Evolutionary conservation across 352 stramenopile genomes (phyloP).

Genomic region (Pythium guiyangense): DNA sequence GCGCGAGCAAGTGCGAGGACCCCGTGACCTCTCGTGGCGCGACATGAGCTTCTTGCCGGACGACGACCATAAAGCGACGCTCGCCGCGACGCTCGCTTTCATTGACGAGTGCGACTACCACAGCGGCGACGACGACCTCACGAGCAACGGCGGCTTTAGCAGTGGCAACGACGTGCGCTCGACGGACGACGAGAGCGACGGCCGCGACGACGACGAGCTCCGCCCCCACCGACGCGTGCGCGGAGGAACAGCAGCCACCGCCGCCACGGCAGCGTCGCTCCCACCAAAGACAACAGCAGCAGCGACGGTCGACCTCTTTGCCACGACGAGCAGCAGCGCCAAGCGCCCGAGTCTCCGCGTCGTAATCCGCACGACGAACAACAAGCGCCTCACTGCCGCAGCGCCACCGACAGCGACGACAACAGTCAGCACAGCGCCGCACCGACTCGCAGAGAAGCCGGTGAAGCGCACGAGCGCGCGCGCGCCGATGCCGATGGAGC

Average conservation of each 20-base stretch:
- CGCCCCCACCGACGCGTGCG: background rate
- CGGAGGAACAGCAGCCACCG: too few relatives aligned
- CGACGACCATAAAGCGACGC: constrained; percentile 3
- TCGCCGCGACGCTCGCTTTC: constrained; percentile 8
- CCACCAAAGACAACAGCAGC: background rate
- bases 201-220: background rate
- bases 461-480: background rate
- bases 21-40: background rate
- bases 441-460: background rate
- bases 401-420: background rate
- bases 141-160: background rate
- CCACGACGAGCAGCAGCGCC: background rate
- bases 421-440: background rate
- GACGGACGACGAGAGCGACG: background rate
- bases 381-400: background rate
- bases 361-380: constrained; percentile 7
- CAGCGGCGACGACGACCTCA: constrained; percentile 14
- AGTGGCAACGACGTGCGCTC: background rate
- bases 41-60: constrained; percentile 10
- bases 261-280: background rate
- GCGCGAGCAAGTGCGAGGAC: too few relatives aligned
- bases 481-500: background rate
- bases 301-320: background rate
- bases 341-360: constrained; percentile 1
- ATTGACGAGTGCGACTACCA: constrained; percentile 20